Percentiles rank a stretch among this genome's conserved stretches.
phyloP scores from a whole-genome alignment of 805 yeast genomes.

The Saturnispora bothae region DNA sequence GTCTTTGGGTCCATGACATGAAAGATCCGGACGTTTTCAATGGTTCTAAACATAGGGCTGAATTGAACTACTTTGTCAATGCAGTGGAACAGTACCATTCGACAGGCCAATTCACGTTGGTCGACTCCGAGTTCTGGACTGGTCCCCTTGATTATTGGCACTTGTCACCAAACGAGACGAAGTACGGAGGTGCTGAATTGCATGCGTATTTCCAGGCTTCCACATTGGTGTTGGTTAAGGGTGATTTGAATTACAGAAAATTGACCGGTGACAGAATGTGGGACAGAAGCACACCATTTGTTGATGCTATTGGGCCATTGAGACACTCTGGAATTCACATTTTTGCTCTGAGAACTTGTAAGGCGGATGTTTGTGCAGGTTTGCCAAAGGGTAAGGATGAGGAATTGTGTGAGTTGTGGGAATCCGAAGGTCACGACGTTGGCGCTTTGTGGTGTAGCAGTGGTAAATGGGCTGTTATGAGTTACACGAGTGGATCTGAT shows the following conservation, averaged over 20 bases:
- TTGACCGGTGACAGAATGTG: slow-evolving; percentile 85
- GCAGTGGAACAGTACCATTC: slow-evolving; percentile 34
- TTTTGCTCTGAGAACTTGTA: slow-evolving; percentile 80
- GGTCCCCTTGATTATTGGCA: slow-evolving; percentile 66
- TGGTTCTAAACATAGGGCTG: slow-evolving; percentile 29
- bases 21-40: slow-evolving; percentile 41
- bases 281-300: slow-evolving; percentile 73
- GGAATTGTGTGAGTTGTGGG: slow-evolving; percentile 49
- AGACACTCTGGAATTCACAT: slow-evolving; percentile 53
- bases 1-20: slow-evolving; percentile 46
- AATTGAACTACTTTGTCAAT: slow-evolving; percentile 38
- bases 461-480: slow-evolving; percentile 92
- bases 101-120: slow-evolving; percentile 38
- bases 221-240: slow-evolving; percentile 74
- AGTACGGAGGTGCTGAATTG: slow-evolving; percentile 49
- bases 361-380: slow-evolving; percentile 93
- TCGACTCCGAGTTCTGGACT: slow-evolving; percentile 81
- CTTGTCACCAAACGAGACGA: slow-evolving; percentile 39
- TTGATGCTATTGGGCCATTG: slow-evolving; percentile 56
- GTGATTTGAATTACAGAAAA: slow-evolving; percentile 93
- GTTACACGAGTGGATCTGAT: no score
- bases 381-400: slow-evolving; percentile 64
- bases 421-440: slow-evolving; percentile 43
- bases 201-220: slow-evolving; percentile 54
- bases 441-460: slow-evolving; percentile 77